These are phyloP conservation scores for Cryptococcus sp. DNA, from an alignment of 1,284 basidiomycete species.

Conservation along the genomic window DNA sequence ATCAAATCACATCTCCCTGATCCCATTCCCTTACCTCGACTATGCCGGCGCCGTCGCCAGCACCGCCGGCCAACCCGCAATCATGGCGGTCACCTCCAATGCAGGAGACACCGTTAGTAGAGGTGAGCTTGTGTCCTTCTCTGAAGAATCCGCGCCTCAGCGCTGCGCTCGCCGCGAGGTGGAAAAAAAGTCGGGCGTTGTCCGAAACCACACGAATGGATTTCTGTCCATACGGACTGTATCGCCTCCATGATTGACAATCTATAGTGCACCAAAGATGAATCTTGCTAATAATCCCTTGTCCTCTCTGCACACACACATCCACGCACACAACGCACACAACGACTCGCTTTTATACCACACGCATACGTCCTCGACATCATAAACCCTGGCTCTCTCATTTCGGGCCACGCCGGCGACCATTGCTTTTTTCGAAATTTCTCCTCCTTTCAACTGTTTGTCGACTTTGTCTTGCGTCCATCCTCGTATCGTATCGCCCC, in stretches of 20 bases:
- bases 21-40: neutral
- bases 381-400: neutral
- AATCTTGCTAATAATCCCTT: no score
- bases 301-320: no score
- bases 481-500: neutral
- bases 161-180: neutral
- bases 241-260: neutral
- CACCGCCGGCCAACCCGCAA: constrained; percentile 1
- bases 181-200: neutral
- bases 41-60: neutral
- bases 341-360: no score
- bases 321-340: no score
- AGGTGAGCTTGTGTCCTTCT: constrained; percentile 23
- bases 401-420: neutral
- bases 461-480: neutral
- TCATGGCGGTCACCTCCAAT: constrained; percentile 34
- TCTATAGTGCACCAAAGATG: neutral
- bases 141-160: neutral
- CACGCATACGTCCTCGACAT: neutral
- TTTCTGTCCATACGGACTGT: neutral
- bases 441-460: neutral
- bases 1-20: neutral
- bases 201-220: neutral
- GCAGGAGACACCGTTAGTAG: constrained; percentile 31
- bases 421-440: neutral